These are phyloP conservation scores for Solanum arcanum DNA, from an alignment of 257 asterid species.

Conservation along the genomic window DNA sequence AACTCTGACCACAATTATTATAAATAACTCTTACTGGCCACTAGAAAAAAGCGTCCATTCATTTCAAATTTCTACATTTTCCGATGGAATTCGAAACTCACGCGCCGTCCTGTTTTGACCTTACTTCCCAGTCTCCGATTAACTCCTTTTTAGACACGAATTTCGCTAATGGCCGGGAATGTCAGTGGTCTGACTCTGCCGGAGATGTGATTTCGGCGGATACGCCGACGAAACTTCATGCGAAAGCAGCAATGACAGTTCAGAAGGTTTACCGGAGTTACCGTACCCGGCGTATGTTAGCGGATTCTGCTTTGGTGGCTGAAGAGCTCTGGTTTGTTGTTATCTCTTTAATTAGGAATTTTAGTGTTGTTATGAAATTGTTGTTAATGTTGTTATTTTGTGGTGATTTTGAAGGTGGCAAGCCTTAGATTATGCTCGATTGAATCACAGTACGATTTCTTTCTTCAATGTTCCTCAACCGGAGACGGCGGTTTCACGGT, in stretches of 20 bases:
- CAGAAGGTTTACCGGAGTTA: constrained; percentile 90
- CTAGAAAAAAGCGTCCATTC: background rate
- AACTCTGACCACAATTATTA: background rate
- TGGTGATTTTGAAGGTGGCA: constrained; percentile 60
- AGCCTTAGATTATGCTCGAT: constrained; percentile 72
- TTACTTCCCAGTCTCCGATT: constrained; percentile 10
- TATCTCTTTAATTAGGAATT: background rate
- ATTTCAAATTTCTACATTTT: background rate
- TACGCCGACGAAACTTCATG: constrained; percentile 9
- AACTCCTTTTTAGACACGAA: constrained; percentile 3
- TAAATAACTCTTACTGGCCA: background rate
- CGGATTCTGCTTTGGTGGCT: constrained; percentile 91
- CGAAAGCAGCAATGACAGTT: constrained; percentile 61
- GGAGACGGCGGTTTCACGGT: constrained; percentile 69
- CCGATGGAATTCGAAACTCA: constrained; percentile 55
- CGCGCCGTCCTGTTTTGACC: constrained; percentile 29
- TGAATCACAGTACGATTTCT: constrained; percentile 73
- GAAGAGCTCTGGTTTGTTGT: constrained; percentile 66
- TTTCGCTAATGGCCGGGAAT: background rate
- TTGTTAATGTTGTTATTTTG: background rate
- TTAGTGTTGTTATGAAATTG: background rate
- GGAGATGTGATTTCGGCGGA: constrained; percentile 9
- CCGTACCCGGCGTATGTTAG: constrained; percentile 93
- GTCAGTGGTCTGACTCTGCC: background rate
- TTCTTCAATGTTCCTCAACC: constrained; percentile 76